Evolutionary conservation across 2,329 filamentous ascomycete genomes (phyloP).

Genomic region (Anisogramma anomala): DNA sequence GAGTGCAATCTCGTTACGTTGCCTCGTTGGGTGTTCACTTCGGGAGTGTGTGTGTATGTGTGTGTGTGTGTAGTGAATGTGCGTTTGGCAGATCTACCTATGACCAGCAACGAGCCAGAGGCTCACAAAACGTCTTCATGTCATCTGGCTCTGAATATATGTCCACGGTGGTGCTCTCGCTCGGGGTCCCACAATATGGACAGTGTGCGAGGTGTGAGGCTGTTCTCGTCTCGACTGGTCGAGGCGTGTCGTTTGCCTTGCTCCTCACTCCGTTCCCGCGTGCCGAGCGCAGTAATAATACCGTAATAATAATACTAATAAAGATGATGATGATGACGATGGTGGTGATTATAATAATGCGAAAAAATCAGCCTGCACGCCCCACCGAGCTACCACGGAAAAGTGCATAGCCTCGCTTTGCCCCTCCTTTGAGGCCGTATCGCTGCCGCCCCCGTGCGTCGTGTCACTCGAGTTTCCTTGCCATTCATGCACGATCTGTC

Average conservation of each 20-base stretch:
- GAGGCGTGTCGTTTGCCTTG: background rate
- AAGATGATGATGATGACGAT: too few relatives aligned
- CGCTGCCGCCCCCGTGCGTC: background rate
- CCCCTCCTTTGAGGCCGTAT: background rate
- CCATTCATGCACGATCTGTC: conserved; percentile 17
- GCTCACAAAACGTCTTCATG: background rate
- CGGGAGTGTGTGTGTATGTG: too few relatives aligned
- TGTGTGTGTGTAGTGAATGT: too few relatives aligned
- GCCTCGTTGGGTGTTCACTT: background rate
- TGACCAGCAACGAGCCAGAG: background rate
- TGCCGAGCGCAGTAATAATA: background rate
- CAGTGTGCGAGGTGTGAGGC: background rate
- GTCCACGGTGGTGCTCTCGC: background rate
- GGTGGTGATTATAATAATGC: too few relatives aligned
- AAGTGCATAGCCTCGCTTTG: background rate
- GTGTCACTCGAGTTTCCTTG: background rate
- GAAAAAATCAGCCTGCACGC: background rate
- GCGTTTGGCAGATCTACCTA: background rate
- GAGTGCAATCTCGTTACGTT: background rate
- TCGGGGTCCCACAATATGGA: background rate
- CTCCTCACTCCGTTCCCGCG: background rate
- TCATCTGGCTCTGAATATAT: background rate
- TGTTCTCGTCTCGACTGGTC: too few relatives aligned
- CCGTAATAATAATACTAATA: too few relatives aligned
- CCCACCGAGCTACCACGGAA: background rate